phyloP scores from a whole-genome alignment of 495 filamentous ascomycete genomes.

The Talaromyces stipitatus region DNA sequence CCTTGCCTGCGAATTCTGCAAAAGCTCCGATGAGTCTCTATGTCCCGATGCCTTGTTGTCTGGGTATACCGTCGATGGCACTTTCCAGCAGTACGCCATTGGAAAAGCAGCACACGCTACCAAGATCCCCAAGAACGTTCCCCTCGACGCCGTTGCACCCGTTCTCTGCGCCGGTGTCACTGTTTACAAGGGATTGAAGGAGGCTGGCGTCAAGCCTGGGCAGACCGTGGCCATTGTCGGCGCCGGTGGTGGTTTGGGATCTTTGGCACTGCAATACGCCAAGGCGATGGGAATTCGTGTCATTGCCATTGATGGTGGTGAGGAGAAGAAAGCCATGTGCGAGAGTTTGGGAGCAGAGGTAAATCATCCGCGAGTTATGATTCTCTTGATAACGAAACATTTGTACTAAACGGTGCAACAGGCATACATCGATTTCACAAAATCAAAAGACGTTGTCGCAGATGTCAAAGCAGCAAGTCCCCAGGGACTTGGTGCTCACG shows the following conservation, averaged over 20 bases:
- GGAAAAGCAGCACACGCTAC: conserved; percentile 79
- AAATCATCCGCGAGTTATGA: neutral
- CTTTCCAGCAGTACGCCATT: conserved; percentile 88
- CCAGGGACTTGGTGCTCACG: conserved; percentile 79
- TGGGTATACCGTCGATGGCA: conserved; percentile 86
- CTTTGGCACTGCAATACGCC: conserved; percentile 76
- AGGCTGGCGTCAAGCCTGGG: conserved; percentile 63
- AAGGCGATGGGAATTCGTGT: conserved; percentile 77
- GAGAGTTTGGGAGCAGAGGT: conserved; percentile 54
- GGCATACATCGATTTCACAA: conserved; percentile 71
- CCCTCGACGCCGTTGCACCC: conserved; percentile 74
- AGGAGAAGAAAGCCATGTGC: conserved; percentile 68
- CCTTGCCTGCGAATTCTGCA: conserved; percentile 72
- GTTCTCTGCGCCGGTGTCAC: conserved; percentile 86
- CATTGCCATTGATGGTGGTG: conserved; percentile 74
- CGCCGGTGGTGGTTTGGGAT: conserved; percentile 80
- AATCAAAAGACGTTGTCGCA: conserved; percentile 63
- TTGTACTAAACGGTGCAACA: neutral
- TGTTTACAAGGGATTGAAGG: conserved; percentile 89
- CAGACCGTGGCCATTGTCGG: conserved; percentile 80
- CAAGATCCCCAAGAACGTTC: conserved; percentile 64
- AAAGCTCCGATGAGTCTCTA: conserved; percentile 65
- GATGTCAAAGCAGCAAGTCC: conserved; percentile 72
- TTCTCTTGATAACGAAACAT: too few relatives aligned
- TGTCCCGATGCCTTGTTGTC: conserved; percentile 67